Conservation (phyloP, 1,284 basidiomycete genomes). For the Inonotus hispidus region DNA sequence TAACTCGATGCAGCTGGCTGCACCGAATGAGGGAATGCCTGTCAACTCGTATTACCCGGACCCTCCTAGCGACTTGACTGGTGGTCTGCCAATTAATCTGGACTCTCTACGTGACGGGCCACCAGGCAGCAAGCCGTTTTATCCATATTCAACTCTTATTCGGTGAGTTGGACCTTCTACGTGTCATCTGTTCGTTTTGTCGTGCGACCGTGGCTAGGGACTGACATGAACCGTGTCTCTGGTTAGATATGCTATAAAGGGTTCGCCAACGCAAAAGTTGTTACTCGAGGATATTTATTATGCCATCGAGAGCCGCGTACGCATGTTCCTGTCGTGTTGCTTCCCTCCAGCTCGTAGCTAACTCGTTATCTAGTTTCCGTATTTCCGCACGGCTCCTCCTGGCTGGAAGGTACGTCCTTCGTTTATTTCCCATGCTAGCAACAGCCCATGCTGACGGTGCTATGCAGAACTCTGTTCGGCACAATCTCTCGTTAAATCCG, state of each 20-base stretch:
- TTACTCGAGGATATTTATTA: conserved; percentile 83
- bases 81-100: conserved; percentile 76
- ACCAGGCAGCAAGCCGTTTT: conserved; percentile 79
- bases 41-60: conserved; percentile 66
- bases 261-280: conserved; percentile 76
- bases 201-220: background rate
- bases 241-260: conserved; percentile 77
- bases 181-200: background rate
- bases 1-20: conserved; percentile 8
- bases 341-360: background rate
- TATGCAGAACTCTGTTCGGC: conserved; percentile 86
- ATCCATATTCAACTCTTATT: conserved; percentile 82
- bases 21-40: conserved; percentile 20
- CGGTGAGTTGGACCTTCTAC: conserved; percentile 45
- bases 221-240: conserved; percentile 11
- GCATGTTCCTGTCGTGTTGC: conserved; percentile 26
- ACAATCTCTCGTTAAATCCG: conserved; percentile 90
- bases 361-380: conserved; percentile 58
- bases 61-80: conserved; percentile 66
- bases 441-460: background rate
- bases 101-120: conserved; percentile 78
- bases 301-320: conserved; percentile 77
- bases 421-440: background rate
- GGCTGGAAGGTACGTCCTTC: conserved; percentile 73
- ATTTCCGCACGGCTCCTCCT: conserved; percentile 73